These are phyloP conservation scores for Tylopilus plumbeoviolaceoides DNA, from an alignment of 768 basidiomycete genomes.

Conservation along the genomic window DNA sequence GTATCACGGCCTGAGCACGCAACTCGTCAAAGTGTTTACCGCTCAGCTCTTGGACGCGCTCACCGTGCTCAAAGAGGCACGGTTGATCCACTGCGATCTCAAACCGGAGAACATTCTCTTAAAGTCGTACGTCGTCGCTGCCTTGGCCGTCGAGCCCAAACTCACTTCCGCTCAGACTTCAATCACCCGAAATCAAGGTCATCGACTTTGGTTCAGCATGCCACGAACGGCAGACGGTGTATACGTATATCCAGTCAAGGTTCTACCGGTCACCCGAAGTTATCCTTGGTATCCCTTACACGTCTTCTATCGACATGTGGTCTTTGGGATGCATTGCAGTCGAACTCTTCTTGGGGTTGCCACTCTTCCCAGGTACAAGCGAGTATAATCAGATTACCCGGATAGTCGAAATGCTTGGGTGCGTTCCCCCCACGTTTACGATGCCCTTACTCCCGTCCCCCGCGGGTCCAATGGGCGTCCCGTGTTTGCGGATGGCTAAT, in stretches of 20 bases:
- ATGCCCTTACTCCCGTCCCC: not conserved
- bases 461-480: not conserved
- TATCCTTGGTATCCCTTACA: conserved; percentile 90
- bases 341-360: conserved; percentile 93
- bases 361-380: conserved; percentile 96
- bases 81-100: conserved; percentile 96
- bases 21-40: conserved; percentile 98
- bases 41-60: conserved; percentile 91
- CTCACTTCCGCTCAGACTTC: conserved; percentile 51
- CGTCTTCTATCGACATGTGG: conserved; percentile 98
- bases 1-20: conserved; percentile 94
- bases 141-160: not conserved
- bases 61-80: conserved; percentile 89
- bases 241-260: conserved; percentile 98
- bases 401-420: conserved; percentile 99
- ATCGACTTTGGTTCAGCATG: conserved; percentile 99
- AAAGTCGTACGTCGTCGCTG: conserved; percentile 70
- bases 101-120: conserved; percentile 98
- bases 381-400: conserved; percentile 98
- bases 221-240: conserved; percentile 98
- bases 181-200: conserved; percentile 97
- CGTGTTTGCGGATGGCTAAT: not conserved
- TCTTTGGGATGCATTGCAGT: conserved; percentile 97
- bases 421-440: conserved; percentile 1
- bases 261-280: conserved; percentile 99